phyloP scores from a whole-genome alignment of 2,329 filamentous ascomycete genomes.

The Simplicillium sp. region DNA sequence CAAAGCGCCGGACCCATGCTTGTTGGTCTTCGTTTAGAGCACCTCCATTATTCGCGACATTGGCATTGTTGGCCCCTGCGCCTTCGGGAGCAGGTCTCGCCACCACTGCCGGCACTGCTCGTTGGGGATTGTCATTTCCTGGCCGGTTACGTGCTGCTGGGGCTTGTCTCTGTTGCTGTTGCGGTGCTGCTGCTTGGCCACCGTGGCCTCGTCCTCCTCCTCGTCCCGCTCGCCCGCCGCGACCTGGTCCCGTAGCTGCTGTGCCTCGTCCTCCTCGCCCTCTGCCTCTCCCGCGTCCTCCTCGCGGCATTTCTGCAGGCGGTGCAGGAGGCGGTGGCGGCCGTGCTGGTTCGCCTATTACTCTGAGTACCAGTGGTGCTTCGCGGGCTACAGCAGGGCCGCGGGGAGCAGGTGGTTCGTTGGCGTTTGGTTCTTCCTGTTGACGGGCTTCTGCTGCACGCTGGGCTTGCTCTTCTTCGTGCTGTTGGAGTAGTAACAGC shows the following conservation, averaged over 20 bases:
- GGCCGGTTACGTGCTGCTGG: slow-evolving; percentile 8
- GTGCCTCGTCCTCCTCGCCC: slow-evolving; percentile 10
- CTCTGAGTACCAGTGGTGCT: slow-evolving; percentile 46
- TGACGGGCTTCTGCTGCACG: background rate
- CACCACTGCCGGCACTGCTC: background rate
- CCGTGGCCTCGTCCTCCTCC: slow-evolving; percentile 18
- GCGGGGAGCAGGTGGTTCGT: slow-evolving; percentile 8
- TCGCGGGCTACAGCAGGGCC: slow-evolving; percentile 38
- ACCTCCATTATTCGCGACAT: slow-evolving; percentile 5
- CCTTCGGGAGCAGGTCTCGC: background rate
- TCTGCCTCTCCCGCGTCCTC: slow-evolving; percentile 9
- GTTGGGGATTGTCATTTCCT: slow-evolving; percentile 9
- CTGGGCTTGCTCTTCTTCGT: background rate
- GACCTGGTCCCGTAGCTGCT: slow-evolving; percentile 7
- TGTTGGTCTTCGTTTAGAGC: slow-evolving; percentile 35
- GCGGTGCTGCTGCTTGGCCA: slow-evolving; percentile 16
- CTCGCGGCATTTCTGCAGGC: slow-evolving; percentile 15
- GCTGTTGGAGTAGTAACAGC: no score
- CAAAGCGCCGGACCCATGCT: slow-evolving; percentile 45
- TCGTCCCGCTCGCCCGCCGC: slow-evolving; percentile 13
- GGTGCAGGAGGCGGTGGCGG: slow-evolving; percentile 3
- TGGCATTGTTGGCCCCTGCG: slow-evolving; percentile 1
- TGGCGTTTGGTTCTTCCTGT: slow-evolving; percentile 10
- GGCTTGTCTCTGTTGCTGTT: slow-evolving; percentile 9
- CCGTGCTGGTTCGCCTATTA: slow-evolving; percentile 29